These are phyloP conservation scores for Paecilomyces sp. DNA, from an alignment of 2,329 filamentous ascomycete genomes.

Conservation along the genomic window DNA sequence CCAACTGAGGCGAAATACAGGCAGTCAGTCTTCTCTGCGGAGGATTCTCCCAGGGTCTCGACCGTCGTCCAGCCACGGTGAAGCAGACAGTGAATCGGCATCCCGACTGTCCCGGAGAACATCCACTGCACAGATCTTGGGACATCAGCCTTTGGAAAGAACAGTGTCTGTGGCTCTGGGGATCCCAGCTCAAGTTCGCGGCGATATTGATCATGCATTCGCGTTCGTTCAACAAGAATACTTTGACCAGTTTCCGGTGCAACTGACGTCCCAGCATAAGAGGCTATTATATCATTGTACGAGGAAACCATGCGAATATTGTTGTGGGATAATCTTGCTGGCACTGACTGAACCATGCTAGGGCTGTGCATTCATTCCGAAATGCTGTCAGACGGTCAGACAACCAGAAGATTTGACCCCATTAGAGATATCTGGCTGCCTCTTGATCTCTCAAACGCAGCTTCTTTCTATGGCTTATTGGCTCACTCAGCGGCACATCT, in stretches of 20 bases:
- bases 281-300: conserved; percentile 6
- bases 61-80: not conserved
- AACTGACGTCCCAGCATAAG: conserved; percentile 2
- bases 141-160: not conserved
- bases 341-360: not conserved
- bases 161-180: not conserved
- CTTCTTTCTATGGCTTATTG: conserved; percentile 6
- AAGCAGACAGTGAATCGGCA: not conserved
- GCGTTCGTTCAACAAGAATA: conserved; percentile 2
- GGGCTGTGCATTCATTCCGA: conserved; percentile 4
- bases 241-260: conserved; percentile 5
- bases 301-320: not conserved
- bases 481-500: conserved; percentile 6
- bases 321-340: not conserved
- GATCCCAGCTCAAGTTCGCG: not conserved
- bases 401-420: conserved; percentile 4
- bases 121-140: not conserved
- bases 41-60: not conserved
- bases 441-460: conserved; percentile 6
- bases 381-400: conserved; percentile 4
- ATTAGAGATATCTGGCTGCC: conserved; percentile 8
- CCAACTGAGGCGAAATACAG: not conserved
- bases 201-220: not conserved
- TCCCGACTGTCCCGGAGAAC: not conserved
- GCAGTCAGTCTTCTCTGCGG: not conserved